Evolutionary conservation across 2,329 filamentous ascomycete species (phyloP), one percentile per base, ranked within the genome.

Genomic region (Lecanicillium sp.): DNA sequence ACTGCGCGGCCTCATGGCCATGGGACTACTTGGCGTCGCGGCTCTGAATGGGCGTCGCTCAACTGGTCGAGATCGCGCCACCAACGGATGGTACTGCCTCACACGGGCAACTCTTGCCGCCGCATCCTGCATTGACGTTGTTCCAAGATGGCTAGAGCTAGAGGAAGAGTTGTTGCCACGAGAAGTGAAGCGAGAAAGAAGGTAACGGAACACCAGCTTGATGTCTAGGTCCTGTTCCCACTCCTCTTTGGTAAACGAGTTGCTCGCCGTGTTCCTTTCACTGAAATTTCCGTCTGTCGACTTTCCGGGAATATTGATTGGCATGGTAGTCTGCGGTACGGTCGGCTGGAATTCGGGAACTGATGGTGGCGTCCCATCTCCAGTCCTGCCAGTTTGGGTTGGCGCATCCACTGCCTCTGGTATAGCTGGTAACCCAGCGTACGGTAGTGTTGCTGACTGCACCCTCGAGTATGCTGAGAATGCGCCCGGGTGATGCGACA

Each of bases 171-270:
- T 59, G 44, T 65, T 59, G 38, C 60, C 56, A 6, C 66, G 64
- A 13, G 74, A 66, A 42, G 77, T 69, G 58, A 94, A 90, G 43
- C 85, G 80, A 14, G 78, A 83, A 42, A 81, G 77, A 20, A 95
- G 71, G 55, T 92, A 96, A 35, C 81, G 79, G 65, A 96, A 96
- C 25, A 96, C 85, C 57, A 95, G 83, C 55, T 84, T 85, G 47
- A 95, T 77, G 53, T 96, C 89, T 5, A 96, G 73, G 38, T 95
- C 85, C 43, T 83, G 80, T 61, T 96, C 89, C 92, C 92, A 98
- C 54, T 95, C 92, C 27, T 92, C 85, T 50, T 85, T 70, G 2
- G 73, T 75, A 45, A 78, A 78, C 1, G 58, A 42, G 31, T 54
- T 53, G 33, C 47, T 45, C 47, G 53, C 49, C 4, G 45, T 38